phyloP scores from a whole-genome alignment of 805 yeast species.

The Isabelozyma rhagii region DNA sequence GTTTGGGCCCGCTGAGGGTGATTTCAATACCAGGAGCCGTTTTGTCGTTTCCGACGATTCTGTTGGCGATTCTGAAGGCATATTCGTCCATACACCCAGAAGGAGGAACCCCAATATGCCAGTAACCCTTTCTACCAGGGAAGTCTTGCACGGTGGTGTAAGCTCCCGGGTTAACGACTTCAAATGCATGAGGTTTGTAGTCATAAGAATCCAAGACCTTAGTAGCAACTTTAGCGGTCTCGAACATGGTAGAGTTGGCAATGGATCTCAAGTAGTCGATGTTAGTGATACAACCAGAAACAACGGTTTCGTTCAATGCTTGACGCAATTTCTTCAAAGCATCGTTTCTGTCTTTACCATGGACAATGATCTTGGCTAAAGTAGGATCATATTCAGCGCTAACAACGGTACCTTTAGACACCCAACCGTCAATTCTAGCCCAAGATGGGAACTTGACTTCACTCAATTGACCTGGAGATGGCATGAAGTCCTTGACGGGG shows the following conservation, averaged over 20 bases:
- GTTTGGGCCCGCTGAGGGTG: conserved; percentile 83
- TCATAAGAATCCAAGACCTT: conserved; percentile 80
- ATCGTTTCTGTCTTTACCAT: conserved; percentile 84
- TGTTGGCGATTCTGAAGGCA: conserved; percentile 85
- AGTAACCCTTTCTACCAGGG: conserved; percentile 87
- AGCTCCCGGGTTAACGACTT: conserved; percentile 65
- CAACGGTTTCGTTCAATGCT: conserved; percentile 83
- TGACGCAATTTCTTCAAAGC: conserved; percentile 72
- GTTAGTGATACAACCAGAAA: conserved; percentile 86
- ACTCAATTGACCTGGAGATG: conserved; percentile 92
- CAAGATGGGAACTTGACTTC: conserved; percentile 82
- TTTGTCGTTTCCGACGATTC: conserved; percentile 82
- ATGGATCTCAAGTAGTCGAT: conserved; percentile 84
- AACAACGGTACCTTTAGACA: conserved; percentile 77
- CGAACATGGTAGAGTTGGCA: conserved; percentile 82
- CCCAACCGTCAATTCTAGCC: conserved; percentile 97
- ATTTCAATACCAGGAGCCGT: conserved; percentile 87
- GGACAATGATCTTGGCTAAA: conserved; percentile 92
- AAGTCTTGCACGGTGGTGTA: conserved; percentile 96
- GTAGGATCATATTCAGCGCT: conserved; percentile 97
- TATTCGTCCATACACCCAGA: conserved; percentile 97
- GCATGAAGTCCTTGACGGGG: conserved; percentile 91
- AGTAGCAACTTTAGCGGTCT: conserved; percentile 78
- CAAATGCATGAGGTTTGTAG: conserved; percentile 81
- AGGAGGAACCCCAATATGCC: conserved; percentile 97